Percentiles rank a stretch among this genome's conserved stretches.
phyloP scores from a whole-genome alignment of 331 rosid genomes.

The Quercus lobata region DNA sequence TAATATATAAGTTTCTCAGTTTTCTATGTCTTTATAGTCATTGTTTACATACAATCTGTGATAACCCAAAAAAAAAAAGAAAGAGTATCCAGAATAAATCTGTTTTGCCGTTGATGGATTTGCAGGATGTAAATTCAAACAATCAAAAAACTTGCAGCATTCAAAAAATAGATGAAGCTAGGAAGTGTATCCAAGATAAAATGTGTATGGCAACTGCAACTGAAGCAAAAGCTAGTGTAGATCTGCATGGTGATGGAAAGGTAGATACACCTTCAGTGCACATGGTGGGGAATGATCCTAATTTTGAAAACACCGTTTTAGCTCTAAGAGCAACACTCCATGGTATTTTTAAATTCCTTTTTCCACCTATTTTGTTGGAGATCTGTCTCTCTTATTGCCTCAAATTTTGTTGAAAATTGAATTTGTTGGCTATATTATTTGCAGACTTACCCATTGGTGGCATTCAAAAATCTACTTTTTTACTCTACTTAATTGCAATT shows the following conservation, averaged over 20 bases:
- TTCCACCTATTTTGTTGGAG: neutral
- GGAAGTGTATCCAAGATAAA: conserved; percentile 35
- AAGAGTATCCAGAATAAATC: neutral
- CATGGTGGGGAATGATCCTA: conserved; percentile 31
- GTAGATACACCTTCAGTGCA: conserved; percentile 31
- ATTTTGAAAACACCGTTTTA: conserved; percentile 31
- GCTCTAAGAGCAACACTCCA: conserved; percentile 24
- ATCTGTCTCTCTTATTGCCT: conserved; percentile 13
- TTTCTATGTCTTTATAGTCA: neutral
- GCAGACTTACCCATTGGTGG: neutral
- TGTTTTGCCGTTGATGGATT: conserved; percentile 23
- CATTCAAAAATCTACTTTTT: neutral
- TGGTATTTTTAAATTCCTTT: conserved; percentile 38
- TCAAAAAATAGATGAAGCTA: conserved; percentile 34
- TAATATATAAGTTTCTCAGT: neutral
- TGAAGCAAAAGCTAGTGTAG: conserved; percentile 27
- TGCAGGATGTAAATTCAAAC: conserved; percentile 44
- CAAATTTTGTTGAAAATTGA: neutral
- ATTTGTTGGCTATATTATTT: conserved; percentile 1
- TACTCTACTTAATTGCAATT: neutral
- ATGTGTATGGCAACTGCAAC: conserved; percentile 27
- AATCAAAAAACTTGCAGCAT: conserved; percentile 28
- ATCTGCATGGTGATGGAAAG: conserved; percentile 27
- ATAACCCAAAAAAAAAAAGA: too few species aligned
- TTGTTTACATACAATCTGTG: too few species aligned